These are phyloP conservation scores for Calamus simplicifolius DNA, from an alignment of 176 grass and related monocot genomes.

Conservation along the genomic window DNA sequence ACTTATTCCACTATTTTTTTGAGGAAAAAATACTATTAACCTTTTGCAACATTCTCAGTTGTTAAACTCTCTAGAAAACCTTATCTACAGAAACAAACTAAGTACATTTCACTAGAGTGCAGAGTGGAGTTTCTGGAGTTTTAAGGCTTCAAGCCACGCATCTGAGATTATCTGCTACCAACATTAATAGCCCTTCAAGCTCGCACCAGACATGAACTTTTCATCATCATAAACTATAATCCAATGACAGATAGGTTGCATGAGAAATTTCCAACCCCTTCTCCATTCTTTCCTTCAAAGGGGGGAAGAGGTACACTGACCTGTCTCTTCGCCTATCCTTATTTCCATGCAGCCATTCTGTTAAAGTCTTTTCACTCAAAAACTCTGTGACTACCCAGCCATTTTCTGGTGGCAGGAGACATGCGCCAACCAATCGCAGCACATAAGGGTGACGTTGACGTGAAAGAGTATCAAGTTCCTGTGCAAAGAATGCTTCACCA, in stretches of 20 bases:
- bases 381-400: slow-evolving; percentile 57
- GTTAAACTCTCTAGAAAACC: too few relatives aligned
- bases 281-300: slow-evolving; percentile 30
- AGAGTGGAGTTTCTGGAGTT: too few relatives aligned
- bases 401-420: slow-evolving; percentile 28
- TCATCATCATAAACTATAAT: too few relatives aligned
- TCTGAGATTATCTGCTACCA: too few relatives aligned
- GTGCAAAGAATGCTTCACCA: slow-evolving; percentile 40
- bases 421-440: slow-evolving; percentile 36
- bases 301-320: slow-evolving; percentile 10
- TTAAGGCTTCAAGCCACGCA: too few relatives aligned
- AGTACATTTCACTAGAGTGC: too few relatives aligned
- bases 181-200: too few relatives aligned
- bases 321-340: slow-evolving; percentile 22
- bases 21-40: too few relatives aligned
- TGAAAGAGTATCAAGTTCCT: slow-evolving; percentile 45
- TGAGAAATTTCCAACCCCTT: slow-evolving; percentile 48
- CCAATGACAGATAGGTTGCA: slow-evolving; percentile 10
- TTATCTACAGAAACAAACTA: too few relatives aligned
- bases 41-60: too few relatives aligned
- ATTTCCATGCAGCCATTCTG: slow-evolving; percentile 43
- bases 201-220: too few relatives aligned
- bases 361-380: slow-evolving; percentile 33
- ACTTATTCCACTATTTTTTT: too few relatives aligned
- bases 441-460: slow-evolving; percentile 54